Base-by-base conservation (phyloP, 257 asterid genomes). In the Galeopsis tetrahit region DNA sequence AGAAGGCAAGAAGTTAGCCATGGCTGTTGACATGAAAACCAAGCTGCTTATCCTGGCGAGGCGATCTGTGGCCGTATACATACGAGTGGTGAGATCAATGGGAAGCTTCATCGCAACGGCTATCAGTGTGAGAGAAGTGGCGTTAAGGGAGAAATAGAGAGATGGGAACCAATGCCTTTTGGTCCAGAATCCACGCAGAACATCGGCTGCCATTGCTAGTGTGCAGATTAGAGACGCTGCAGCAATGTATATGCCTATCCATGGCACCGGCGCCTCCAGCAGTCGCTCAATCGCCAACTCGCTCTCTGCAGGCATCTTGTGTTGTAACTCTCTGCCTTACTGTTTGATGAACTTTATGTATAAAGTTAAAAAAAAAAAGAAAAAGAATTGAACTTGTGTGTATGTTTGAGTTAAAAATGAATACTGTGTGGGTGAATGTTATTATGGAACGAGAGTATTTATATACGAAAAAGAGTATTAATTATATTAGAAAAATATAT, bases 31-130 rank as follows among this genome's bases (percentile, higher is more conserved):
- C 82, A 82, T 15, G 59, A 84, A 79, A 2, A 74, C 78, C 28
- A 79, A 82, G 83, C 86, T 82, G 75, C 83, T 84, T 6, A 79
- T 55, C 76, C 80, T 83, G 1, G 87, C 79, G 4, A 83, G 85
- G n/a, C 82, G 76, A 56, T 77, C 85, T 0, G 79, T 72, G 35
- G 14, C 79, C 0, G 79, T 55, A 21, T 55, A 75, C 87, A 83
- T 77, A 5, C 72, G 70, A 2, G 84, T 77, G 15, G 79, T 83
- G 44, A 80, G 82, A 35, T 82, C 87, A 0, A 79, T 73, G 0
- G 85, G 83, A 15, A 80, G 79, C 85, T 80, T 83, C 81, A 77
- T 77, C 1, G 83, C 63, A 46, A 83, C 83, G 0, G 81, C 83
- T 2, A 83, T 66, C 15, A 83, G 43, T 2, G 85, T 71, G 9